phyloP scores from a whole-genome alignment of 495 filamentous ascomycete genomes.

The Venustampulla echinocandica region DNA sequence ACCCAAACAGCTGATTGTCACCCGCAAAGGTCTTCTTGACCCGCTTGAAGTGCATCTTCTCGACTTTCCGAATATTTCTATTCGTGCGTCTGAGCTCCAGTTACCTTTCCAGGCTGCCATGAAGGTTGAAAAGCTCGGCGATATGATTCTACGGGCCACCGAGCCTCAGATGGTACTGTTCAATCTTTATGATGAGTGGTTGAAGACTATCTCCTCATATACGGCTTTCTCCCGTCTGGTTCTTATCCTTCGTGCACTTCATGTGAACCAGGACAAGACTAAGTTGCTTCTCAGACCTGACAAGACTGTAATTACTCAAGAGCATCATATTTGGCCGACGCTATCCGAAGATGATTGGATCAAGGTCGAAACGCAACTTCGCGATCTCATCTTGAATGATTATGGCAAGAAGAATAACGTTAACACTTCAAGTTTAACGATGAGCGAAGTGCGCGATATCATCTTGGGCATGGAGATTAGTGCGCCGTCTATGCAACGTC shows the following conservation, averaged over 20 bases:
- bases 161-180: constrained; percentile 99
- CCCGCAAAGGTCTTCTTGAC: constrained; percentile 93
- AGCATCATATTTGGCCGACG: constrained; percentile 98
- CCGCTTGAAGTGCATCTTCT: constrained; percentile 95
- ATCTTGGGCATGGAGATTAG: constrained; percentile 99
- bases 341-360: constrained; percentile 97
- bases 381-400: constrained; percentile 94
- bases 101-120: constrained; percentile 99
- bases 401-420: constrained; percentile 99
- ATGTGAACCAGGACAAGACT: constrained; percentile 97
- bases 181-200: constrained; percentile 98
- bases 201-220: constrained; percentile 97
- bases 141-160: constrained; percentile 97
- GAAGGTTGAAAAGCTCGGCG: constrained; percentile 98
- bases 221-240: constrained; percentile 96
- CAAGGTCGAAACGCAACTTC: constrained; percentile 92
- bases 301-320: constrained; percentile 96
- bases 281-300: constrained; percentile 96
- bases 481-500: constrained; percentile 94
- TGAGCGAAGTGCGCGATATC: constrained; percentile 94
- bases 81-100: constrained; percentile 95
- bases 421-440: constrained; percentile 93
- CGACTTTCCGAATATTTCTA: constrained; percentile 99
- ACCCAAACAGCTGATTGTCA: constrained; percentile 98
- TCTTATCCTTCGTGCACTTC: constrained; percentile 87